Base-by-base conservation (phyloP, 257 asterid genomes). In the Linderniella brevidens region DNA sequence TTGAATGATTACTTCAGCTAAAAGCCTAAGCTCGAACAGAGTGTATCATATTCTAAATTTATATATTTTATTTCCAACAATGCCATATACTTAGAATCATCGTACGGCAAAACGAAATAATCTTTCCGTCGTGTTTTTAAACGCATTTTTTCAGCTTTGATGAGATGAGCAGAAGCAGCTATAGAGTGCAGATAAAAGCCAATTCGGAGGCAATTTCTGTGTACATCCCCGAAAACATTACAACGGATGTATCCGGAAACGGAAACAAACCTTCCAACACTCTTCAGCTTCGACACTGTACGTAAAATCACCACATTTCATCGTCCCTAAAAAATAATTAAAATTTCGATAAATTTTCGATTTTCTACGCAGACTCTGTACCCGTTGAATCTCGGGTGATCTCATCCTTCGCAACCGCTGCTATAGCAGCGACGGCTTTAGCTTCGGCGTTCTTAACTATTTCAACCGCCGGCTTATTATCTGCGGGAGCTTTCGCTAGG, bases 221-320 rank as follows among this genome's bases (percentile, higher is more conserved):
- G 53, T 68, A 45, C 47, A 52, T 88, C 42, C 94, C 93, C 9
- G 95, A 88, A 71, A 88, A 84, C 50, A 58, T 72, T 42, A 88
- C 95, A 4, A 66, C 70, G 4, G 98, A 88, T 61, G 80, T 88
- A 40, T 73, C 95, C n/a, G 94, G 98, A 52, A 88, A 88, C 55
- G 56, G 65, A 57, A 88, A 88, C 57, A 57, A 52, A 29, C 74
- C 79, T 16, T 88, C 95, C 9, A 80, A 88, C 54, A 66, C 68
- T 48, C 92, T 88, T 38, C 85, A 68, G 67, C 80, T 88, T 65
- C 70, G 54, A 62, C 98, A 80, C 42, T 88, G 98, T 88, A 78
- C 60, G 90, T 32, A 56, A 43, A 16, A 39, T 51, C 48, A 35
- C 48, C 12, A n/a, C n/a, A n/a, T n/a, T 18, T 55, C 46, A 36